A percentile compares a stretch with the other conserved stretches of the same genome.
These are phyloP conservation scores for Iris pallida DNA, from an alignment of 116 monocot genomes.

Conservation along the genomic window DNA sequence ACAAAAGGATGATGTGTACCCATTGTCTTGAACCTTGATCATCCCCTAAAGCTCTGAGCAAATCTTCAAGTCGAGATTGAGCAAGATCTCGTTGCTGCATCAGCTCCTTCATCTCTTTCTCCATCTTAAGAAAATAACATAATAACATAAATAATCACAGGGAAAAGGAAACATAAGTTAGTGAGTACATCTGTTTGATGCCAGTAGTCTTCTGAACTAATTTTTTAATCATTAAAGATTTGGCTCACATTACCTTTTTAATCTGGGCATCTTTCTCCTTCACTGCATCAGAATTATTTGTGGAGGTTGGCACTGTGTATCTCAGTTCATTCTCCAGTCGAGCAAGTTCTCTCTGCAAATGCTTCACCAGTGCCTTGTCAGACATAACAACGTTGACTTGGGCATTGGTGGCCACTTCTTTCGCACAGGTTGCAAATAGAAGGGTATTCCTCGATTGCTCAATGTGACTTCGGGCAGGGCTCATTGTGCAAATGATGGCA, in stretches of 20 bases:
- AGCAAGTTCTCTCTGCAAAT: conserved; percentile 56
- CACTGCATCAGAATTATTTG: conserved; percentile 18
- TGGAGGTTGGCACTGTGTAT: conserved; percentile 22
- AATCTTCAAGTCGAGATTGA: conserved; percentile 49
- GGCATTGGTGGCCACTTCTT: conserved; percentile 58
- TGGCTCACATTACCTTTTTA: conserved; percentile 28
- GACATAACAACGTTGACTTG: conserved; percentile 70
- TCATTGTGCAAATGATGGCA: conserved; percentile 63
- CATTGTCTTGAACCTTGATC: conserved; percentile 27
- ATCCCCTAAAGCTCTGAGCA: conserved; percentile 33
- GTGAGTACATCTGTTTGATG: neutral
- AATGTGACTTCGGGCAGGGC: conserved; percentile 58
- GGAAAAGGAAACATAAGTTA: neutral
- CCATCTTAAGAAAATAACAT: conserved; percentile 42
- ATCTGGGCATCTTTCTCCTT: conserved; percentile 52
- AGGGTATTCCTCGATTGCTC: conserved; percentile 62
- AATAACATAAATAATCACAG: neutral
- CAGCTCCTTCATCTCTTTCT: conserved; percentile 56
- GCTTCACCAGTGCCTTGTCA: conserved; percentile 59
- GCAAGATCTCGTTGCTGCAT: conserved; percentile 50
- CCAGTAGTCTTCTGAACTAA: neutral
- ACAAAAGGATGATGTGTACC: conserved; percentile 18
- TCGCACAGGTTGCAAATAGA: conserved; percentile 62
- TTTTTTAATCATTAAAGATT: too few species aligned
- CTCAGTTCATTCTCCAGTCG: conserved; percentile 52